Conservation (phyloP, 1,139 yeast species). For the Arxiozyma heterogenica region DNA sequence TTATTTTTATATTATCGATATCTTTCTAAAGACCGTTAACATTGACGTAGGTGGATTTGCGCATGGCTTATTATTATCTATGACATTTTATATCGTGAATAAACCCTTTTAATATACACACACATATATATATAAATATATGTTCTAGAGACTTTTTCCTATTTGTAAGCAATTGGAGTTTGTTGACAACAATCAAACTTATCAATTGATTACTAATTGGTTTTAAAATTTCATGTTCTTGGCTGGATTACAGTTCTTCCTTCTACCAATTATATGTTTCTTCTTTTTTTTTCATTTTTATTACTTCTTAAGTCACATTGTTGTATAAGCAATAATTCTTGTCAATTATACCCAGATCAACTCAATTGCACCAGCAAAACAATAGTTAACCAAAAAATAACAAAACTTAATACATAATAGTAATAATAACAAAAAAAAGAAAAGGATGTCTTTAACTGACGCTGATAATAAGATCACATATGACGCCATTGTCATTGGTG, state of each 20-base stretch:
- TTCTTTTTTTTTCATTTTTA: too few species aligned
- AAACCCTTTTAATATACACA: too few species aligned
- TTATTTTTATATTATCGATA: too few species aligned
- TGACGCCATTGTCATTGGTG: constrained; percentile 55
- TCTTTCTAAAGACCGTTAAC: neutral
- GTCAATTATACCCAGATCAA: neutral
- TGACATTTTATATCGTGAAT: neutral
- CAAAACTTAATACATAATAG: neutral
- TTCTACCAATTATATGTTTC: too few species aligned
- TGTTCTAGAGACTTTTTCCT: too few species aligned
- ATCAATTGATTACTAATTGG: neutral
- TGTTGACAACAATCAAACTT: too few species aligned
- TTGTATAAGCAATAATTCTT: too few species aligned
- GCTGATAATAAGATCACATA: constrained; percentile 28
- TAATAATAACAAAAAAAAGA: neutral
- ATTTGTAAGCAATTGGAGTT: neutral
- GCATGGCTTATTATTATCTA: neutral
- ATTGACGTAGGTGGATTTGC: neutral
- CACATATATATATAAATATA: too few species aligned
- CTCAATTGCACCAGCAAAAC: too few species aligned
- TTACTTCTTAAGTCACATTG: too few species aligned
- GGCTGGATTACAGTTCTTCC: neutral
- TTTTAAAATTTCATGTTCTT: too few species aligned
- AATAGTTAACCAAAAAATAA: neutral
- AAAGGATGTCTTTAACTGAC: constrained; percentile 15